Percentiles rank a stretch among this genome's conserved stretches.
Conservation (phyloP, 2,329 filamentous ascomycete genomes). For the Plenodomus biglobosus region DNA sequence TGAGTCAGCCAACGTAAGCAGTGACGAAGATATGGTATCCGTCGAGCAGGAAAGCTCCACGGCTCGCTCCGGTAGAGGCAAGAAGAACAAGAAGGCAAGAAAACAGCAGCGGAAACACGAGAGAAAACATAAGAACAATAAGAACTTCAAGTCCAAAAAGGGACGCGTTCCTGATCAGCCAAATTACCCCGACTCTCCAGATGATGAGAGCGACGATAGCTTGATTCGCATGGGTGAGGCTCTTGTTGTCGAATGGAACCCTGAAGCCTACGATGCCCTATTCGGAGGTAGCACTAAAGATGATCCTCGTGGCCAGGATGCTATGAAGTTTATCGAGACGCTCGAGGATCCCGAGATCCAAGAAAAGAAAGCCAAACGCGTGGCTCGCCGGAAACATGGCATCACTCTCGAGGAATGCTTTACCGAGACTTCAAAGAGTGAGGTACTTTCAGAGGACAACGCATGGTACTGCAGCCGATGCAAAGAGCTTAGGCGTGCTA, state of each 20-base stretch:
- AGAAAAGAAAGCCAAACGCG: slow-evolving; percentile 63
- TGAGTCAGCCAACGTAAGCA: slow-evolving; percentile 38
- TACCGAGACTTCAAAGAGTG: slow-evolving; percentile 90
- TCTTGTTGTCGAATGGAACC: slow-evolving; percentile 83
- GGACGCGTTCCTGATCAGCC: slow-evolving; percentile 30
- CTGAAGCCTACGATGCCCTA: slow-evolving; percentile 68
- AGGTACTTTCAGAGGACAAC: slow-evolving; percentile 91
- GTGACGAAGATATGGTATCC: slow-evolving; percentile 41
- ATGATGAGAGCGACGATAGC: slow-evolving; percentile 56
- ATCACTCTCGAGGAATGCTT: slow-evolving; percentile 88
- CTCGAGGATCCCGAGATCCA: slow-evolving; percentile 60
- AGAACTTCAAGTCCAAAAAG: slow-evolving; percentile 40
- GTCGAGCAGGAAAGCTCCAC: slow-evolving; percentile 24
- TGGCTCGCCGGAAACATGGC: slow-evolving; percentile 69
- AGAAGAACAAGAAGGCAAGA: slow-evolving; percentile 37
- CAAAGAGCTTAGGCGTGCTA: slow-evolving; percentile 88
- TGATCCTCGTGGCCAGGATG: slow-evolving; percentile 61
- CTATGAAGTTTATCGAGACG: slow-evolving; percentile 61
- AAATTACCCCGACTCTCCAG: slow-evolving; percentile 33
- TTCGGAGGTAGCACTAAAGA: slow-evolving; percentile 57
- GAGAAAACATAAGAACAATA: slow-evolving; percentile 36
- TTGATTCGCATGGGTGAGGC: slow-evolving; percentile 80
- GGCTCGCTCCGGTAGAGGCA: slow-evolving; percentile 35
- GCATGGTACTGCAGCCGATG: slow-evolving; percentile 97
- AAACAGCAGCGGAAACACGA: slow-evolving; percentile 35